Conservation (phyloP, 306 rosid species). For the Pterocarpus santalinus region DNA sequence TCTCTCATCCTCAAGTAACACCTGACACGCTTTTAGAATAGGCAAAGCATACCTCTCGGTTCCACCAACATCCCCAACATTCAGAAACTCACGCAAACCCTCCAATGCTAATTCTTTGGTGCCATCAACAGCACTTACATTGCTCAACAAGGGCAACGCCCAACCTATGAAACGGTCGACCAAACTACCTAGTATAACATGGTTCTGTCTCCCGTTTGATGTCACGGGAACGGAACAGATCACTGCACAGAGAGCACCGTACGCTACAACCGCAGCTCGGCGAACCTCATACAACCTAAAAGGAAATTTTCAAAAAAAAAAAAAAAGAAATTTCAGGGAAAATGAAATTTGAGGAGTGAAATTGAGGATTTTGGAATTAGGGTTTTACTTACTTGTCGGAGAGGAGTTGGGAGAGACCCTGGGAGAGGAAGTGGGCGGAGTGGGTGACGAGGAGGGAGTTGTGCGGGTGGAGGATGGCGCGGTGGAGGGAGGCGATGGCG, state of each 20-base stretch:
- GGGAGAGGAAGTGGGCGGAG: constrained; percentile 88
- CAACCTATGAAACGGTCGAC: constrained; percentile 90
- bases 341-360: background rate
- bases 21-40: constrained; percentile 90
- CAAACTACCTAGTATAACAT: constrained; percentile 70
- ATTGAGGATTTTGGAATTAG: background rate
- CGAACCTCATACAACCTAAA: constrained; percentile 77
- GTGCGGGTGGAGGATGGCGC: constrained; percentile 82
- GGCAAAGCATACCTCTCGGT: constrained; percentile 83
- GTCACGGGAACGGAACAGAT: constrained; percentile 68
- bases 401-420: constrained; percentile 87
- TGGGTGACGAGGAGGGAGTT: constrained; percentile 88
- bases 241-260: constrained; percentile 86
- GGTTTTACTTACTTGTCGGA: constrained; percentile 70
- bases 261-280: constrained; percentile 76
- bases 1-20: constrained; percentile 91
- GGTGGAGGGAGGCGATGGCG: constrained; percentile 87
- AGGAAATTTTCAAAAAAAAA: background rate
- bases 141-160: constrained; percentile 87
- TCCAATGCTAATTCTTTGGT: constrained; percentile 77
- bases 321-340: background rate
- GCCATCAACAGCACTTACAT: constrained; percentile 62
- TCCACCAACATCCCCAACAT: constrained; percentile 76
- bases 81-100: constrained; percentile 82
- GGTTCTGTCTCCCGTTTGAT: constrained; percentile 80